Conservation (phyloP, 441 rosid genomes). For the Dalechampia spathulata region DNA sequence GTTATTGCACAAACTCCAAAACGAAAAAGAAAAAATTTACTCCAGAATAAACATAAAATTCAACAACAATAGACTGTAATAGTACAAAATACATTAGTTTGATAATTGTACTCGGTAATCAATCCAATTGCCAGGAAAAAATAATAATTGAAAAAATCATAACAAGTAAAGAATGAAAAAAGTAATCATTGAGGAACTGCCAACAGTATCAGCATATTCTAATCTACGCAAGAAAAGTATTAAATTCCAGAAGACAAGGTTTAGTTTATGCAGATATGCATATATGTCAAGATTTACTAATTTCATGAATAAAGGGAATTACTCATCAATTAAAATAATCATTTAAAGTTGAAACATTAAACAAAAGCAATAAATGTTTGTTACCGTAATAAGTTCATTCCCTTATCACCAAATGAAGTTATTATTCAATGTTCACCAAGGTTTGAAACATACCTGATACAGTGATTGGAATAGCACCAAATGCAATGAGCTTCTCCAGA, state of each 20-base stretch:
- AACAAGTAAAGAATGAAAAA: no score
- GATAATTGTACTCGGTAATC: no score
- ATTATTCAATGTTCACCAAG: not conserved
- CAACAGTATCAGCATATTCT: no score
- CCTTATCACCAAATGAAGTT: not conserved
- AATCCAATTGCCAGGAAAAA: no score
- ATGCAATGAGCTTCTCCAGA: constrained; percentile 92
- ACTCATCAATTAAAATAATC: not conserved
- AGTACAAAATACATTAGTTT: no score
- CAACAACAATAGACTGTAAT: no score
- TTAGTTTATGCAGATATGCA: not conserved
- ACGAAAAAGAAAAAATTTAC: no score
- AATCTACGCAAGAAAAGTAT: no score
- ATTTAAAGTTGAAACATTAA: not conserved
- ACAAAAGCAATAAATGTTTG: not conserved
- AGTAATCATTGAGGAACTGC: no score
- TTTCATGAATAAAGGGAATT: not conserved
- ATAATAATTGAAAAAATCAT: no score
- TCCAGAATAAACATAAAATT: no score
- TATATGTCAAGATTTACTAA: not conserved
- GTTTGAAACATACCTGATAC: constrained; percentile 61
- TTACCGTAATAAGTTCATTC: not conserved
- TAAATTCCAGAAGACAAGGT: not conserved
- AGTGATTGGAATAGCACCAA: constrained; percentile 86
- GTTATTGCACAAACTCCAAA: no score